A percentile compares a stretch with the other conserved stretches of the same genome.
phyloP scores from a whole-genome alignment of 495 filamentous ascomycete species.

The Hypomontagnella submonticulosa region DNA sequence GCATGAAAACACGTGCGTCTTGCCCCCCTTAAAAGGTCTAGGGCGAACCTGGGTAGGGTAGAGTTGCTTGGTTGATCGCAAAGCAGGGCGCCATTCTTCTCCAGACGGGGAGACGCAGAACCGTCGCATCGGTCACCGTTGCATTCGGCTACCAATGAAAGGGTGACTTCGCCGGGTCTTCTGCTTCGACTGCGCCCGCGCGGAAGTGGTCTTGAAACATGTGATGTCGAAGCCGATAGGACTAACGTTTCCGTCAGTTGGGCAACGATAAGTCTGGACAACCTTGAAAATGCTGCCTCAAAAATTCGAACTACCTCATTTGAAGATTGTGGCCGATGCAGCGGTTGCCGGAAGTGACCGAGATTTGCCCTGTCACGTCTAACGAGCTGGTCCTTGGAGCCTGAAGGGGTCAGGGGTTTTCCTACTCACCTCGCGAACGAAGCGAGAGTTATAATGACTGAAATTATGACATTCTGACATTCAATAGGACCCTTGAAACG shows the following conservation, averaged over 20 bases:
- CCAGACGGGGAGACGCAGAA: slow-evolving; percentile 33
- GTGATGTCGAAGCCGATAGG: slow-evolving; percentile 38
- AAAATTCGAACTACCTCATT: slow-evolving; percentile 21
- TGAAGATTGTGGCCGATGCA: slow-evolving; percentile 23
- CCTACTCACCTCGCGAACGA: slow-evolving; percentile 17
- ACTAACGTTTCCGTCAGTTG: slow-evolving; percentile 4
- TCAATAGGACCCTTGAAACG: slow-evolving; percentile 22
- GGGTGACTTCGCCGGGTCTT: slow-evolving; percentile 26
- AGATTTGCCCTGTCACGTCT: slow-evolving; percentile 33
- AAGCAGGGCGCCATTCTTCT: slow-evolving; percentile 14
- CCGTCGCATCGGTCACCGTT: slow-evolving; percentile 39
- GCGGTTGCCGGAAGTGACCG: slow-evolving; percentile 22
- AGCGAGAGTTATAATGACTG: slow-evolving; percentile 28
- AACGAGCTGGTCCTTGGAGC: slow-evolving; percentile 33
- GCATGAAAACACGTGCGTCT: slow-evolving; percentile 38
- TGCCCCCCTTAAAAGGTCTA: slow-evolving; percentile 8
- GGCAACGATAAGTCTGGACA: slow-evolving; percentile 25
- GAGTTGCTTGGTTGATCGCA: slow-evolving; percentile 25
- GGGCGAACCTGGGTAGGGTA: slow-evolving; percentile 4
- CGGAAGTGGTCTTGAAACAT: slow-evolving; percentile 32
- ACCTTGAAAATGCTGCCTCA: slow-evolving; percentile 22
- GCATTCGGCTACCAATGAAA: slow-evolving; percentile 37
- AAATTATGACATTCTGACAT: slow-evolving; percentile 18
- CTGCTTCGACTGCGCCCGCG: slow-evolving; percentile 25
- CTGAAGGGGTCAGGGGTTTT: slow-evolving; percentile 19